phyloP scores from a whole-genome alignment of 148 eudicot genomes.

The Camellia japonica region DNA sequence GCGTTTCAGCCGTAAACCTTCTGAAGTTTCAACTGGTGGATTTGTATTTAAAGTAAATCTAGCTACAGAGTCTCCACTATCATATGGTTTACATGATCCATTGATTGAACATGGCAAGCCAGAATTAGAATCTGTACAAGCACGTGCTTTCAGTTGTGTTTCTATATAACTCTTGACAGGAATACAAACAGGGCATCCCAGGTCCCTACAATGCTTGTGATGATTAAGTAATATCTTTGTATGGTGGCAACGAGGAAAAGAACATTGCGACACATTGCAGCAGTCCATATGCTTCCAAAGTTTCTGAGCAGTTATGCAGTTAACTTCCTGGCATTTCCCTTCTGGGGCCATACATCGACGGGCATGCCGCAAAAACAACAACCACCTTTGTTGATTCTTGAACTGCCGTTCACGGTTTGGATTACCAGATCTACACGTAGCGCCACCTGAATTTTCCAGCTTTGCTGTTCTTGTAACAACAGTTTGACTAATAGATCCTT shows the following conservation, averaged over 20 bases:
- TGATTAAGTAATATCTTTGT: conserved; percentile 51
- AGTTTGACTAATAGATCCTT: conserved; percentile 41
- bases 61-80: conserved; percentile 33
- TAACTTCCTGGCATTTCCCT: conserved; percentile 64
- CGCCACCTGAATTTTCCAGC: conserved; percentile 29
- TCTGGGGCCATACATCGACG: conserved; percentile 58
- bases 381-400: conserved; percentile 75
- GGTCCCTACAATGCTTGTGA: conserved; percentile 49
- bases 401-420: conserved; percentile 50
- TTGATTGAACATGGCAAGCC: conserved; percentile 31
- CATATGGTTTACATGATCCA: conserved; percentile 35
- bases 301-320: conserved; percentile 57
- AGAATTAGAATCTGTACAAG: conserved; percentile 38
- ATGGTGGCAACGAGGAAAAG: conserved; percentile 55
- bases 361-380: conserved; percentile 80
- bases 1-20: conserved; percentile 61
- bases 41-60: conserved; percentile 33
- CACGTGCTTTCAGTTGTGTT: conserved; percentile 30
- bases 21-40: conserved; percentile 44
- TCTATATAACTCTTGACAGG: conserved; percentile 50
- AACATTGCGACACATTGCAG: conserved; percentile 48
- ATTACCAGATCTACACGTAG: conserved; percentile 31
- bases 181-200: conserved; percentile 70
- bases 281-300: conserved; percentile 61
- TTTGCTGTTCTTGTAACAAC: conserved; percentile 38